These are phyloP conservation scores for Benincasa hispida DNA, from an alignment of 306 rosid genomes.

Conservation along the genomic window DNA sequence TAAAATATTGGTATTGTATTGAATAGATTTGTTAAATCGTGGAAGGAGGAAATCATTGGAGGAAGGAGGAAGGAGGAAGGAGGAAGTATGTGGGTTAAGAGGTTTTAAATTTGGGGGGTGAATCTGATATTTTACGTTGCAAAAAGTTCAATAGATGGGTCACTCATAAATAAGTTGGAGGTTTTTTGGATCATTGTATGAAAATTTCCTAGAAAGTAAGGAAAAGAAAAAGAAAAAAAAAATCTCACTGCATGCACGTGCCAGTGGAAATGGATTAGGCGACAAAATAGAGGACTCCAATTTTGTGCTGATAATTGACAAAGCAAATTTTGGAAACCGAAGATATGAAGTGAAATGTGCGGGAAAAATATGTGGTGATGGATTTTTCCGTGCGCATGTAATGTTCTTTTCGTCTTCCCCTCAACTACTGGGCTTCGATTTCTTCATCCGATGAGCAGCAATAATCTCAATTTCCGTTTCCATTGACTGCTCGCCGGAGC, in stretches of 20 bases:
- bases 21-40: no score
- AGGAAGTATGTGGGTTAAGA: no score
- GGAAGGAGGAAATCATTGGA: no score
- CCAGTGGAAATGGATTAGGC: neutral
- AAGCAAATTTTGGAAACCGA: neutral
- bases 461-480: neutral
- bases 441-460: neutral
- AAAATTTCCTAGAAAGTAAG: no score
- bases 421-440: neutral
- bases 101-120: no score
- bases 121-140: no score
- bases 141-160: no score
- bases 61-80: no score
- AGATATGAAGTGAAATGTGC: conserved; percentile 18
- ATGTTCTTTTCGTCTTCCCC: neutral
- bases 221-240: neutral
- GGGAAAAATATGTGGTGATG: conserved; percentile 36
- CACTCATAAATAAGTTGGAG: no score
- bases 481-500: neutral
- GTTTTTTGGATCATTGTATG: no score
- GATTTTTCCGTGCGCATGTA: conserved; percentile 23
- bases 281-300: neutral
- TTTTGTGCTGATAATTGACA: neutral
- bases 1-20: no score
- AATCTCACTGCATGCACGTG: neutral